These are phyloP conservation scores for Fusarium nanum DNA, from an alignment of 2,329 filamentous ascomycete genomes.

Conservation along the genomic window DNA sequence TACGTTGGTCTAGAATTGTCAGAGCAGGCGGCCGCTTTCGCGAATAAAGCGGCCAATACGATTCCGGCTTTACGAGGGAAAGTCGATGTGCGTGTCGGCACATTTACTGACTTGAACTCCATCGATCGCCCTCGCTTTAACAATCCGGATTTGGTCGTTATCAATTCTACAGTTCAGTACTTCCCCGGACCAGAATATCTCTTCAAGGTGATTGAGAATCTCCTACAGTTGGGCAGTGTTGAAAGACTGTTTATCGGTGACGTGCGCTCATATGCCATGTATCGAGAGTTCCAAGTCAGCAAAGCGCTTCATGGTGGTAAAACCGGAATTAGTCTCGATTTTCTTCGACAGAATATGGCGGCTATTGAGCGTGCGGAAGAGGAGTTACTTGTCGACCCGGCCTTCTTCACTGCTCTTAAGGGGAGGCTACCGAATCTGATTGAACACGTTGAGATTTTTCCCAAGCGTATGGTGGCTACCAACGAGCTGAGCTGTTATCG, in stretches of 20 bases:
- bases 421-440: slow-evolving; percentile 31
- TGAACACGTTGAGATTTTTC: slow-evolving; percentile 47
- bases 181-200: slow-evolving; percentile 47
- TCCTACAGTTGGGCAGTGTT: slow-evolving; percentile 14
- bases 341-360: neutral
- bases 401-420: slow-evolving; percentile 40
- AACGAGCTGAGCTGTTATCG: slow-evolving; percentile 49
- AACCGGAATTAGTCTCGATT: neutral
- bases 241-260: slow-evolving; percentile 41
- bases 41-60: neutral
- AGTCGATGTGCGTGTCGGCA: neutral
- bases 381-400: slow-evolving; percentile 46
- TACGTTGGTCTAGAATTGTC: slow-evolving; percentile 45
- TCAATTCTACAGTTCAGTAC: slow-evolving; percentile 49
- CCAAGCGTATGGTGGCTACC: slow-evolving; percentile 46
- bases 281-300: slow-evolving; percentile 35
- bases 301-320: slow-evolving; percentile 13
- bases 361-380: slow-evolving; percentile 30
- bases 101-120: neutral
- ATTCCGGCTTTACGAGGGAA: neutral
- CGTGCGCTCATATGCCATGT: slow-evolving; percentile 36
- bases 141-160: slow-evolving; percentile 26
- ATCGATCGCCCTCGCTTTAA: neutral
- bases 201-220: slow-evolving; percentile 23
- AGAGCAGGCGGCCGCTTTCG: neutral